Percentiles rank a stretch among this genome's conserved stretches.
Evolutionary conservation across 805 yeast genomes (phyloP).

Genomic region (Cyberlindnera mississippiensis): DNA sequence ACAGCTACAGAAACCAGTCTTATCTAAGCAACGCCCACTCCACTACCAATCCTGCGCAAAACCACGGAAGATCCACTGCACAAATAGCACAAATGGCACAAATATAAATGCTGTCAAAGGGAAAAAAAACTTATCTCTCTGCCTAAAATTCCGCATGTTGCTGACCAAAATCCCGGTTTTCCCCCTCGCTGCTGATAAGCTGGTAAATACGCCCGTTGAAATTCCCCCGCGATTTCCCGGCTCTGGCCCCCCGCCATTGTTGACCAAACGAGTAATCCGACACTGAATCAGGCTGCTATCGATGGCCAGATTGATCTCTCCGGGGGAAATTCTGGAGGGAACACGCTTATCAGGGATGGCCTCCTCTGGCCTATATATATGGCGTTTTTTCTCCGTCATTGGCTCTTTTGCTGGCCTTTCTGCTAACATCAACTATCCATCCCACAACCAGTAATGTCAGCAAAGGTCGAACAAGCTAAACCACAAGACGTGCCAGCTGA

Average conservation of each 20-base stretch:
- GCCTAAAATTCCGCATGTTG: slow-evolving; percentile 1
- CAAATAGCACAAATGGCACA: too few species aligned
- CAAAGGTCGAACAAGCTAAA: slow-evolving; percentile 22
- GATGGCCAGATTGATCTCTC: too few species aligned
- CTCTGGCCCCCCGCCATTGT: neutral
- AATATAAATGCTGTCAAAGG: neutral
- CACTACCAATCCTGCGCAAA: too few species aligned
- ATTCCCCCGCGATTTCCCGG: slow-evolving; percentile 12
- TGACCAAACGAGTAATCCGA: slow-evolving; percentile 6
- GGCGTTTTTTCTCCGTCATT: neutral
- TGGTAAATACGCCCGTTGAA: neutral
- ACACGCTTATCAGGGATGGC: neutral
- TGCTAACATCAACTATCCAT: slow-evolving; percentile 1
- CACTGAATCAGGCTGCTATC: too few species aligned
- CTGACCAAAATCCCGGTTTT: neutral
- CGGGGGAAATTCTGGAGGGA: neutral
- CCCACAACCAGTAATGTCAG: slow-evolving; percentile 20
- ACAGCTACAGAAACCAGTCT: too few species aligned
- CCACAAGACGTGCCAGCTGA: slow-evolving; percentile 26
- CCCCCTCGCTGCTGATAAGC: slow-evolving; percentile 9
- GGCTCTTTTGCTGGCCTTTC: too few species aligned
- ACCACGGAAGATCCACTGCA: neutral
- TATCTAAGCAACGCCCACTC: too few species aligned
- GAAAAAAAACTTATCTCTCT: neutral
- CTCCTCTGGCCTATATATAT: neutral